These are phyloP conservation scores for Cephaloascus albidus DNA, from an alignment of 805 yeast genomes.

Conservation along the genomic window DNA sequence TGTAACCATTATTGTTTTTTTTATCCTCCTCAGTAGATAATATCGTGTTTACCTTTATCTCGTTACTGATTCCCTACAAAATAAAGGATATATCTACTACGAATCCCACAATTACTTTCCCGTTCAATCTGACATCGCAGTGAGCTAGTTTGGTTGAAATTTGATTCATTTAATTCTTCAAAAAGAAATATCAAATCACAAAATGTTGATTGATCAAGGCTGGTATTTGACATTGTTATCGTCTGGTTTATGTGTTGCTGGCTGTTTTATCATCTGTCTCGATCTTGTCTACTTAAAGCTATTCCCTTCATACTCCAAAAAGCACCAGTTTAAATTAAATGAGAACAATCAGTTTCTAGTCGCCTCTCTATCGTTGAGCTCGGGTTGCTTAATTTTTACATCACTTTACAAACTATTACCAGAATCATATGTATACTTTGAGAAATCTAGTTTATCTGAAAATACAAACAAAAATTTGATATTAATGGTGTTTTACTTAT, in stretches of 20 bases:
- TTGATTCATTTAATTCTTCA: too few species aligned
- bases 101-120: too few species aligned
- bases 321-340: constrained; percentile 41
- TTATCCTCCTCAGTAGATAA: too few species aligned
- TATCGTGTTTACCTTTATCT: too few species aligned
- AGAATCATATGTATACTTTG: constrained; percentile 41
- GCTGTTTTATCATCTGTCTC: constrained; percentile 55
- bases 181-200: too few species aligned
- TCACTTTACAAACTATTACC: constrained; percentile 76
- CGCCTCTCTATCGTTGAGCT: constrained; percentile 64
- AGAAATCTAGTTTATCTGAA: constrained; percentile 11
- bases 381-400: constrained; percentile 79
- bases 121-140: too few species aligned
- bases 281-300: constrained; percentile 44
- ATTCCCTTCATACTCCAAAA: constrained; percentile 28
- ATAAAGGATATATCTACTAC: too few species aligned
- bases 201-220: constrained; percentile 35
- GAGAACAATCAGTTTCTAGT: constrained; percentile 59
- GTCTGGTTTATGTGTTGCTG: constrained; percentile 61
- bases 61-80: too few species aligned
- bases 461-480: constrained; percentile 17
- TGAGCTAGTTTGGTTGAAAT: too few species aligned
- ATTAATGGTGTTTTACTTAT: constrained; percentile 35
- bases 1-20: too few species aligned
- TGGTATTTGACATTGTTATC: constrained; percentile 61